Evolutionary conservation across 2,329 filamentous ascomycete species (phyloP), one percentile per base, ranked within the genome.

Genomic region (Pseudocercospora vitis): DNA sequence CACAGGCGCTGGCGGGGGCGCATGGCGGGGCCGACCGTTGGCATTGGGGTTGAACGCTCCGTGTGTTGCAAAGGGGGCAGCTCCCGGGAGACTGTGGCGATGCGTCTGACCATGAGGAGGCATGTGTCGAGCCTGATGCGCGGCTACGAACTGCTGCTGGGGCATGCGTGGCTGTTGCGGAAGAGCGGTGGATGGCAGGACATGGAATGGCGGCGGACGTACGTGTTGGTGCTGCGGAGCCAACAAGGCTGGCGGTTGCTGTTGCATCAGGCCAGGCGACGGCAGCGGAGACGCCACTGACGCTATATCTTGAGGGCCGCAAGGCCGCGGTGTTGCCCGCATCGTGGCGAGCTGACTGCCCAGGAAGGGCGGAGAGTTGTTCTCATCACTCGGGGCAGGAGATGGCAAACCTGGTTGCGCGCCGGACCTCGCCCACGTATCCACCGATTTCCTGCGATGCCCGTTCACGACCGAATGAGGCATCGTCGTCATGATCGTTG

Each of bases 321-420:
- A n/a, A n/a, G n/a, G n/a, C n/a, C n/a, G n/a, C n/a, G n/a, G n/a
- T n/a, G n/a, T n/a, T n/a, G n/a, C 31, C 16, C 52, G 37, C 29
- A 39, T 16, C 5, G 49, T 48, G 23, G 23, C 31, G 19, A 49
- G 35, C 21, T 51, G 45, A 24, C 28, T 54, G 9, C 62, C 52
- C 8, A 37, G 42, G 9, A 60, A 35, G 3, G 54, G 54, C 18
- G 61, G 63, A 2, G 63, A 64, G 24, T 61, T 53, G 73, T 59
- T 58, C 56, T 85, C 82, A 59, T 86, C 81, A 65, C 82, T 87
- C 8, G 81, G 78, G 9, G 83, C 78, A 26, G 85, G 83, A 11
- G 85, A 86, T 5, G 83, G 81, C 46, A 86, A 75, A 16, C 51
- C 51, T 33, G 45, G 55, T 33, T 49, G 51, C n/a, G 44, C 26